Evolutionary conservation across 2,329 filamentous ascomycete genomes (phyloP), one percentile per base, ranked within the genome.

Genomic region (Ceratocystis cacaofunesta): DNA sequence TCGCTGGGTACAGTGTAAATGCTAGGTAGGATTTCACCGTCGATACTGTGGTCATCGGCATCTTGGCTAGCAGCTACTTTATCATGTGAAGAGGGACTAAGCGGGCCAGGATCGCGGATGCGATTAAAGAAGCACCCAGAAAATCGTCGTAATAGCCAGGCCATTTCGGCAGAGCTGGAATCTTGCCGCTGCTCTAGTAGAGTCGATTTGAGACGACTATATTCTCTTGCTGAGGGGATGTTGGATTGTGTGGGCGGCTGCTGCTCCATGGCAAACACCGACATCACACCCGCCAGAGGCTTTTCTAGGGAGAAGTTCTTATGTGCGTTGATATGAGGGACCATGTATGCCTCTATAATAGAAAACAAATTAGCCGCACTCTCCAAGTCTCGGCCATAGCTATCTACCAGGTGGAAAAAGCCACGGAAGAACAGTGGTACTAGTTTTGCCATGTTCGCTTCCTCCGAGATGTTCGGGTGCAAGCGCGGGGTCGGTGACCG

Each of bases 321-420:
- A 28, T 61, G 19, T 8, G 60, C 48, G 41, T 58, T 58, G 17
- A 68, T 63, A 17, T 63, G 48, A 10, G 66, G 61, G 28, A 64
- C 30, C 66, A 65, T 68, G 48, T 63, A 65, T 7, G 58, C 61
- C 55, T 65, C 66, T 12, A 68, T 30, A 17, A 68, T 55, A 10
- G 41, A 19, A 57, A 52, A 63, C 5, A 65, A 46, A 30, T 48
- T 52, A 17, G 22, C 15, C 1, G 61, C 61, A 12, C 22, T 62
- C 19, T 65, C 57, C 19, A 63, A 36, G 32, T 65, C 64, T 15
- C 64, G 60, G n/a, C 66, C 66, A 32, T 62, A 68, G 30, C 55
- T 63, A 41, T 68, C 62, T 4, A 65, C 30, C 10, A 65, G 3
- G 19, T 68, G 60, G 22, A 63, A 63, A 12, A 68, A 65, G 10